Evolutionary conservation across 2,329 filamentous ascomycete genomes (phyloP).

Genomic region (Bipolaris bicolor): DNA sequence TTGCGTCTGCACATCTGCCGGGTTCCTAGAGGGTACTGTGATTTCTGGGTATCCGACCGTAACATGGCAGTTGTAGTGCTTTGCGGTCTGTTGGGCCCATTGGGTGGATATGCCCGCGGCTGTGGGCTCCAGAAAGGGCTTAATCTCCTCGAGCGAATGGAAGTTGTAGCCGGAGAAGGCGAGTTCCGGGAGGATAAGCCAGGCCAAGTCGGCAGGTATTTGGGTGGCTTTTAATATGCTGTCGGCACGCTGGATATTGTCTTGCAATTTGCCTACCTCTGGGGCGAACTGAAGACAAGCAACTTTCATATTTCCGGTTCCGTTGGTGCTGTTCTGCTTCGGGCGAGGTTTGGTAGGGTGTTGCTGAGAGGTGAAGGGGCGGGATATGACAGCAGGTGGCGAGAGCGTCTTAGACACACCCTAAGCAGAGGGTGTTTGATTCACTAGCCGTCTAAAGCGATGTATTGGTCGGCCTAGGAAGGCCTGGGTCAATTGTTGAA

Average conservation of each 20-base stretch:
- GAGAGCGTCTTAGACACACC: not conserved
- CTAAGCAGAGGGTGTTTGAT: not conserved
- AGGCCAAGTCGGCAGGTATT: conserved; percentile 59
- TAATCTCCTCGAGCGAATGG: conserved; percentile 69
- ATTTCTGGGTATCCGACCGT: conserved; percentile 75
- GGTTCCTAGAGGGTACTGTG: conserved; percentile 33
- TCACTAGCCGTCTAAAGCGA: not conserved
- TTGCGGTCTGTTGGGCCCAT: conserved; percentile 72
- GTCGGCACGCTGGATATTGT: conserved; percentile 74
- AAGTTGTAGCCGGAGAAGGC: conserved; percentile 86
- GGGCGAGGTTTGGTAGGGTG: not conserved
- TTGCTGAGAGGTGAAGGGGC: not conserved
- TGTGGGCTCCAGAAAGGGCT: conserved; percentile 70
- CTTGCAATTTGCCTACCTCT: conserved; percentile 70
- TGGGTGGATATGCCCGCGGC: conserved; percentile 70
- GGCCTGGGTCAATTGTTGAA: conserved; percentile 1
- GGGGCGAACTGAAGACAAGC: conserved; percentile 76
- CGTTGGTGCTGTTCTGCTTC: not conserved
- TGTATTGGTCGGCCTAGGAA: not conserved
- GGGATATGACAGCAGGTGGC: not conserved
- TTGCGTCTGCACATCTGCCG: conserved; percentile 38
- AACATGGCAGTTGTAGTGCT: conserved; percentile 70
- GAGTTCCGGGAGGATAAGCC: conserved; percentile 77
- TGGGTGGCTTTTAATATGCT: conserved; percentile 62
- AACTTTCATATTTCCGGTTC: conserved; percentile 62